A percentile compares a stretch with the other conserved stretches of the same genome.
Evolutionary conservation across 2,329 filamentous ascomycete genomes (phyloP).

Genomic region (Fusarium sp.): DNA sequence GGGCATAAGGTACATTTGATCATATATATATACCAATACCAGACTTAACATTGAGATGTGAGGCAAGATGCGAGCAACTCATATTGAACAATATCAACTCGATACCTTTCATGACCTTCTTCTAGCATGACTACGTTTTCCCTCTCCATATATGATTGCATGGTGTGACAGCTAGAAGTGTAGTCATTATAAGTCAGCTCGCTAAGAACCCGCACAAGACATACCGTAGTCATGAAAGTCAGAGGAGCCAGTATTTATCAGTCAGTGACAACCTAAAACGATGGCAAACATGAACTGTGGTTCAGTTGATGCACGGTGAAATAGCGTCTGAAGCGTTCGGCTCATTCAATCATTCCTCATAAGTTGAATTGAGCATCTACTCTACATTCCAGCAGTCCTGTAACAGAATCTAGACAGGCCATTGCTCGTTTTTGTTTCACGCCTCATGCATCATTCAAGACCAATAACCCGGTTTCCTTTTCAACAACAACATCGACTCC

Average conservation of each 20-base stretch:
- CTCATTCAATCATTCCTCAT: conserved; percentile 36
- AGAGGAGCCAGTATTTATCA: not conserved
- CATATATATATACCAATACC: conserved; percentile 34
- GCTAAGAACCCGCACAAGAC: not conserved
- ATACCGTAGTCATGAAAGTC: not conserved
- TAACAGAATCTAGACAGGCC: conserved; percentile 17
- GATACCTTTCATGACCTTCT: not conserved
- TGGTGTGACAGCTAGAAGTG: not conserved
- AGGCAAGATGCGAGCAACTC: not conserved
- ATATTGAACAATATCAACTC: not conserved
- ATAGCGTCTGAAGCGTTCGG: conserved; percentile 22
- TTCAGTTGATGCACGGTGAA: conserved; percentile 16
- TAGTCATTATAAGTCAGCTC: not conserved
- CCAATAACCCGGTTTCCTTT: not conserved
- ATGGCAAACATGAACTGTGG: not conserved
- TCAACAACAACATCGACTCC: conserved; percentile 6
- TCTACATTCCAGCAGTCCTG: conserved; percentile 32
- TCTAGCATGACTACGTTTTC: not conserved
- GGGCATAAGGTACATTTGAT: conserved; percentile 23
- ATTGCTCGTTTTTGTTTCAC: conserved; percentile 20
- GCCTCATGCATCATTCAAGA: conserved; percentile 13
- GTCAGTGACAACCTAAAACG: not conserved
- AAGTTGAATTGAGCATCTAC: conserved; percentile 40
- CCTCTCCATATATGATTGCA: not conserved
- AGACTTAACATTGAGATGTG: conserved; percentile 22